Evolutionary conservation across 306 rosid genomes (phyloP).

Genomic region (Albizia julibrissin): DNA sequence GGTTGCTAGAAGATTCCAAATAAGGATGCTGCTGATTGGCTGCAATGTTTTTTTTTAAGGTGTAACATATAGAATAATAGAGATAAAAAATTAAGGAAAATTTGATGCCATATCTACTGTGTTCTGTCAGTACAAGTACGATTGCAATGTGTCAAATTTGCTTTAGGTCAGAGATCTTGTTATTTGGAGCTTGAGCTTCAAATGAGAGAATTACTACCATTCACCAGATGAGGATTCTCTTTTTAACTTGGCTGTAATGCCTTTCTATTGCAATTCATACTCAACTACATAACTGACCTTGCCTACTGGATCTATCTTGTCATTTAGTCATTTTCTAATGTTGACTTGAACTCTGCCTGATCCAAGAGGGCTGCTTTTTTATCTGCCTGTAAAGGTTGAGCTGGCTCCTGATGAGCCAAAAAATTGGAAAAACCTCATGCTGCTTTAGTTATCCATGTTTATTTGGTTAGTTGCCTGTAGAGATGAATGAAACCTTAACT

Average conservation of each 20-base stretch:
- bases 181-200: neutral
- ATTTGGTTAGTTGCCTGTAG: neutral
- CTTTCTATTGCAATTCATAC: neutral
- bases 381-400: neutral
- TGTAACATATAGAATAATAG: neutral
- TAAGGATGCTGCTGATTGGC: neutral
- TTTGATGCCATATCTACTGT: neutral
- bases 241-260: neutral
- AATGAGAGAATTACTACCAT: neutral
- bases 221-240: conserved; percentile 3
- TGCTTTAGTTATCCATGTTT: neutral
- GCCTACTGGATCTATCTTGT: neutral
- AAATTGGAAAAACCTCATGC: neutral
- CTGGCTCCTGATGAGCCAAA: neutral
- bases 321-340: conserved; percentile 3
- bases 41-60: neutral
- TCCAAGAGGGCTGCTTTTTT: neutral
- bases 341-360: neutral
- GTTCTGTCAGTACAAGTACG: neutral
- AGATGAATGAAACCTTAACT: conserved; percentile 1
- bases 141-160: neutral
- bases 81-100: neutral
- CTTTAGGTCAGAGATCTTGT: conserved; percentile 15
- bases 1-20: neutral
- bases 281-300: neutral